phyloP scores from a whole-genome alignment of 352 stramenopile species.

The Phytophthora citricola region DNA sequence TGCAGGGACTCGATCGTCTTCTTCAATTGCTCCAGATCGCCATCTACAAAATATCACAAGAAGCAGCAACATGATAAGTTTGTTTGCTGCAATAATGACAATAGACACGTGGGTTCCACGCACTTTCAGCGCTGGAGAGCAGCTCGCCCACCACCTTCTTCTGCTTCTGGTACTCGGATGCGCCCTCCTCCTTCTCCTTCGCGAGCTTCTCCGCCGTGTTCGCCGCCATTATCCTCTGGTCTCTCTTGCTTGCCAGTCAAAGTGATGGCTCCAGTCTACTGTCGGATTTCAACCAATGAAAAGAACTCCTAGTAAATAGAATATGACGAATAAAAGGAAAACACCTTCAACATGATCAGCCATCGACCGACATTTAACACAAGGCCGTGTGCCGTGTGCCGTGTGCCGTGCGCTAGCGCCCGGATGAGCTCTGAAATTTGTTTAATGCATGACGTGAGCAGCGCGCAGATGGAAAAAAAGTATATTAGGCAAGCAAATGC shows the following conservation, averaged over 20 bases:
- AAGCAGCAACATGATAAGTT: background rate
- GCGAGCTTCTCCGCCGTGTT: slow-evolving; percentile 29
- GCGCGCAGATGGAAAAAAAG: no score
- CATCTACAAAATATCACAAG: slow-evolving; percentile 48
- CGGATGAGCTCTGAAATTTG: no score
- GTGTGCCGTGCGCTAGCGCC: no score
- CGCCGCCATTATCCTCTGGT: slow-evolving; percentile 35
- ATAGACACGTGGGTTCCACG: slow-evolving; percentile 15
- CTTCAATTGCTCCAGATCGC: slow-evolving; percentile 71
- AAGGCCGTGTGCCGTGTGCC: no score
- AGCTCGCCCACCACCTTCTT: slow-evolving; percentile 81
- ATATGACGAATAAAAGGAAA: slow-evolving; percentile 1
- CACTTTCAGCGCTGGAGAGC: slow-evolving; percentile 77
- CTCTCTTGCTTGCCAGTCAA: slow-evolving; percentile 31
- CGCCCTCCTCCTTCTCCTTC: slow-evolving; percentile 67
- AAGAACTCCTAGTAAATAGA: background rate
- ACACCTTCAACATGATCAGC: slow-evolving; percentile 15
- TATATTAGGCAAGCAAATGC: no score
- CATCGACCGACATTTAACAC: background rate
- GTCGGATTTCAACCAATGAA: slow-evolving; percentile 16
- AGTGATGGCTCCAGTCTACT: slow-evolving; percentile 22
- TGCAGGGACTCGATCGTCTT: slow-evolving; percentile 69
- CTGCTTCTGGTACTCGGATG: slow-evolving; percentile 78
- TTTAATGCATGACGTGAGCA: no score
- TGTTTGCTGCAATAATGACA: slow-evolving; percentile 4